Evolutionary conservation across 352 stramenopile species (phyloP).

Genomic region (Halophytophthora batemanensis): DNA sequence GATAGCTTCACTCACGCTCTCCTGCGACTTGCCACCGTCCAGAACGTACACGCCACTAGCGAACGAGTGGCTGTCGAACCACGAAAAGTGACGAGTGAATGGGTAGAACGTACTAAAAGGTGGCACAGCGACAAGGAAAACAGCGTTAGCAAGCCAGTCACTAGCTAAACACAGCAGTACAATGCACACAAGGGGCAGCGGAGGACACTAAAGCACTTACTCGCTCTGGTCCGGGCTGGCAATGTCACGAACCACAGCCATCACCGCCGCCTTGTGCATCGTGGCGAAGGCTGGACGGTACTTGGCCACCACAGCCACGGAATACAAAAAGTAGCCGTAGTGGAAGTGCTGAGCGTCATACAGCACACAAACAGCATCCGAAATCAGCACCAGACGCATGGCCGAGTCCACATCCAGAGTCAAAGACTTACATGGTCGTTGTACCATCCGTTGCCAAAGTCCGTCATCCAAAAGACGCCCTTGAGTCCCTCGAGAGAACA

Average conservation of each 20-base stretch:
- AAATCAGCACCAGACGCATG: not conserved
- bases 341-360: slow-evolving; percentile 90
- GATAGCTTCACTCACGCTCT: slow-evolving; percentile 95
- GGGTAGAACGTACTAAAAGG: slow-evolving; percentile 77
- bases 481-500: slow-evolving; percentile 90
- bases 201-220: slow-evolving; percentile 29
- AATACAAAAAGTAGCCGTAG: slow-evolving; percentile 93
- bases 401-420: not conserved
- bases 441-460: slow-evolving; percentile 93
- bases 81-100: slow-evolving; percentile 94
- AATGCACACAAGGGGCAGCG: not conserved
- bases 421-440: slow-evolving; percentile 81
- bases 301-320: slow-evolving; percentile 76
- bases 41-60: slow-evolving; percentile 94
- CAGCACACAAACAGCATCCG: slow-evolving; percentile 5
- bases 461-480: slow-evolving; percentile 85
- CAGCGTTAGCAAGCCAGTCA: slow-evolving; percentile 4
- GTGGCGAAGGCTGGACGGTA: slow-evolving; percentile 68
- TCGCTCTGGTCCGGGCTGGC: slow-evolving; percentile 58
- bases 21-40: slow-evolving; percentile 94
- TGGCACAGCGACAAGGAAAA: slow-evolving; percentile 3
- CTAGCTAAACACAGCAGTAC: too few relatives aligned
- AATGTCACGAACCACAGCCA: slow-evolving; percentile 78
- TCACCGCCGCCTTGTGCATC: slow-evolving; percentile 71
- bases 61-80: slow-evolving; percentile 97